Evolutionary conservation across 2,329 filamentous ascomycete genomes (phyloP).

Genomic region (Penicillium verrucosum): DNA sequence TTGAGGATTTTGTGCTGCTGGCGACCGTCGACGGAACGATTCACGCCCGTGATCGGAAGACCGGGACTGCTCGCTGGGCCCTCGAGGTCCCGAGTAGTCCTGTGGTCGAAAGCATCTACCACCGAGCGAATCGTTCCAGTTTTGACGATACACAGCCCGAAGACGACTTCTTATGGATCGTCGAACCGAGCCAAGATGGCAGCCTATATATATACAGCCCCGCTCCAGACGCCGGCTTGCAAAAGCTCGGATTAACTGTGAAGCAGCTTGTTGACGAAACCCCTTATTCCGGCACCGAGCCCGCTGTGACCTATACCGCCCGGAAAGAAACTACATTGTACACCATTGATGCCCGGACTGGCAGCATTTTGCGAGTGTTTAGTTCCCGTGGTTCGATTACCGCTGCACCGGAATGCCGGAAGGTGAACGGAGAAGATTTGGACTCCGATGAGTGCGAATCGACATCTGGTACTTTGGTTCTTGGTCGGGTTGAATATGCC

Average conservation of each 20-base stretch:
- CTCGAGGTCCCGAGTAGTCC: slow-evolving; percentile 73
- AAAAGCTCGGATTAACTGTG: slow-evolving; percentile 50
- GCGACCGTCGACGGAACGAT: slow-evolving; percentile 98
- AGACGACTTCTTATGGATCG: slow-evolving; percentile 90
- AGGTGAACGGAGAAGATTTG: slow-evolving; percentile 59
- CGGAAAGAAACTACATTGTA: slow-evolving; percentile 88
- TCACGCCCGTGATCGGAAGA: slow-evolving; percentile 84
- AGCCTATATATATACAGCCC: slow-evolving; percentile 83
- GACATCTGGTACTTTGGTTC: slow-evolving; percentile 72
- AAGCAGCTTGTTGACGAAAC: slow-evolving; percentile 84
- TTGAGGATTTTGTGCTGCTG: slow-evolving; percentile 99
- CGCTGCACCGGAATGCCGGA: slow-evolving; percentile 70
- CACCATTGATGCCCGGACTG: slow-evolving; percentile 82
- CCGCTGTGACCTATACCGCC: slow-evolving; percentile 81
- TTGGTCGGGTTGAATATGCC: slow-evolving; percentile 85
- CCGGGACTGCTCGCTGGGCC: slow-evolving; percentile 80
- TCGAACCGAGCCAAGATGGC: slow-evolving; percentile 86
- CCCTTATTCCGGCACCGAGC: slow-evolving; percentile 71
- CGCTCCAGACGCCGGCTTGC: slow-evolving; percentile 48
- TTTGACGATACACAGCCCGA: slow-evolving; percentile 59
- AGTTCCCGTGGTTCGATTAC: slow-evolving; percentile 69
- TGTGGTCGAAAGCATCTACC: slow-evolving; percentile 86
- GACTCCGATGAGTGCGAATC: slow-evolving; percentile 70
- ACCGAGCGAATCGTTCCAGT: slow-evolving; percentile 65
- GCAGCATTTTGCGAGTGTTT: slow-evolving; percentile 78